Conservation (phyloP, 345 rosid species). For the Syzygium grande region DNA sequence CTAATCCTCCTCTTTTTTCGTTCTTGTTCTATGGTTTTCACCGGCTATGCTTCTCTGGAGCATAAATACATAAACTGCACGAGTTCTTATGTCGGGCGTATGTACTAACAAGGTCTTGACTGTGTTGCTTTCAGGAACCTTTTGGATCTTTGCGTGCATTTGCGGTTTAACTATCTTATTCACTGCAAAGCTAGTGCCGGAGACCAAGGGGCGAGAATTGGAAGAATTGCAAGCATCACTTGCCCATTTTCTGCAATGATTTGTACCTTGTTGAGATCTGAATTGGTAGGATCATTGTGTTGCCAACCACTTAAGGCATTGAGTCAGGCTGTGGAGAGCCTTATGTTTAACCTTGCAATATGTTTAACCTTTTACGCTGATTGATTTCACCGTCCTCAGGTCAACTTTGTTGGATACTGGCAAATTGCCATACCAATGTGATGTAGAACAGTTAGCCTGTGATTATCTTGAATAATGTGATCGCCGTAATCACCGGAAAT, state of each 20-base stretch:
- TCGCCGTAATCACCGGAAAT: no score
- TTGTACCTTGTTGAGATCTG: neutral
- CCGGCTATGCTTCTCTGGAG: neutral
- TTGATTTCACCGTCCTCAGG: neutral
- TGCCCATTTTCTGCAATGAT: neutral
- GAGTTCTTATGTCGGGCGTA: neutral
- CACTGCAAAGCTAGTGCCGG: slow-evolving; percentile 40
- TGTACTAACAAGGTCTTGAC: neutral
- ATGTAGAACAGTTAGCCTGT: no score
- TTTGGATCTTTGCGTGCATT: slow-evolving; percentile 21
- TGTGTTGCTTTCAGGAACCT: slow-evolving; percentile 19
- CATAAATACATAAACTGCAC: neutral
- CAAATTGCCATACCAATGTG: neutral
- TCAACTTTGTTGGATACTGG: neutral
- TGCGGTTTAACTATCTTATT: slow-evolving; percentile 24
- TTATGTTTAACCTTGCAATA: neutral
- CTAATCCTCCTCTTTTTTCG: neutral
- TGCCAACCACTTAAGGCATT: neutral
- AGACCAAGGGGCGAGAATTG: slow-evolving; percentile 49
- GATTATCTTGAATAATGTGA: no score
- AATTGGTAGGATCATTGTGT: neutral
- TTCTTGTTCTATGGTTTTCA: neutral
- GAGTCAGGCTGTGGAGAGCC: neutral
- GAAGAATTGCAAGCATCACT: slow-evolving; percentile 51
- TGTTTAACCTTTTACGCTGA: neutral